Evolutionary conservation across 768 basidiomycete genomes (phyloP).

Genomic region (Tubosaeta sp.): DNA sequence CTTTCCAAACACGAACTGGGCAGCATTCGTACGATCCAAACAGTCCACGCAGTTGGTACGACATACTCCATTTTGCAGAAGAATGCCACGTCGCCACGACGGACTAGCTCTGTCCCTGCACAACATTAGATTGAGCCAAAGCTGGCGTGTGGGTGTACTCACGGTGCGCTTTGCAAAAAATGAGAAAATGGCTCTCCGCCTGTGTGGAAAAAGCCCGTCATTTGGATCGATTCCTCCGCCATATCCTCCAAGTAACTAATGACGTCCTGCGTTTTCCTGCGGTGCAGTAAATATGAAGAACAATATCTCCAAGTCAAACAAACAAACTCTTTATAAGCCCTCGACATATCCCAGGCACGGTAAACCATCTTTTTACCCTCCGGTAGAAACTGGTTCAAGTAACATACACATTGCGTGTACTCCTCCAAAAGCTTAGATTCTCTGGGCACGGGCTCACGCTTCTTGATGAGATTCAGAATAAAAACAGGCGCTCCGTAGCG

Average conservation of each 20-base stretch:
- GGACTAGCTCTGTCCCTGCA: slow-evolving; percentile 29
- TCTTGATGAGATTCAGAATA: slow-evolving; percentile 93
- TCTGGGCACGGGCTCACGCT: slow-evolving; percentile 68
- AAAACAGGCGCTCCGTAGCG: slow-evolving; percentile 89
- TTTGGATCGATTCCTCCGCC: slow-evolving; percentile 88
- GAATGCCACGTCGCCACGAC: slow-evolving; percentile 60
- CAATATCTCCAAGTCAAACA: not conserved
- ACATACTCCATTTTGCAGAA: slow-evolving; percentile 87
- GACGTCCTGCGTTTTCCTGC: slow-evolving; percentile 90
- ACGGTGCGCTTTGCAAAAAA: slow-evolving; percentile 44
- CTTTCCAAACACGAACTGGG: slow-evolving; percentile 96
- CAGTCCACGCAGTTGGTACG: slow-evolving; percentile 98
- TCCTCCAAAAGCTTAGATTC: slow-evolving; percentile 89
- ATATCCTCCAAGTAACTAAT: slow-evolving; percentile 93
- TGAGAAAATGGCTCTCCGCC: slow-evolving; percentile 84
- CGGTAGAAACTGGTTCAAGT: slow-evolving; percentile 94
- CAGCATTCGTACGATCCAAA: slow-evolving; percentile 92
- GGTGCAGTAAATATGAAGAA: not conserved
- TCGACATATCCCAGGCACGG: slow-evolving; percentile 94
- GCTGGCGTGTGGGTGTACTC: slow-evolving; percentile 3
- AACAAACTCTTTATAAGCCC: slow-evolving; percentile 88
- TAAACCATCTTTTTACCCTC: slow-evolving; percentile 83
- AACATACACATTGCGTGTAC: slow-evolving; percentile 87
- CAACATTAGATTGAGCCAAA: not conserved
- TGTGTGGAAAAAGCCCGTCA: slow-evolving; percentile 94